Base-by-base conservation (phyloP, 768 basidiomycete genomes). In the Auriscalpium orientale region DNA sequence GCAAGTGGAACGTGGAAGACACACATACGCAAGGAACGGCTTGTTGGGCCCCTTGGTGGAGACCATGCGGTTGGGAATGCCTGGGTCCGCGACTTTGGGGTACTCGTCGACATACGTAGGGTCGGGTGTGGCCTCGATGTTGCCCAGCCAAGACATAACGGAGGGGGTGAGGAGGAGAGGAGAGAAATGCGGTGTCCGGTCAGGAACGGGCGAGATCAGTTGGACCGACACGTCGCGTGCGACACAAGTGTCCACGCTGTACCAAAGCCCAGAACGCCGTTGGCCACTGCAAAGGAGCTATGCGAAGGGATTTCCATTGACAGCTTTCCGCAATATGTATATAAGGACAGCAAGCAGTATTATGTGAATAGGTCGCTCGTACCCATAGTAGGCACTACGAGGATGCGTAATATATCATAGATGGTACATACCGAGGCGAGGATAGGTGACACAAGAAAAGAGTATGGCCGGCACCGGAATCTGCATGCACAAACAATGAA, bases 11-110 rank as follows among this genome's bases (percentile, higher is more conserved):
- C 43, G 10, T 16, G 18, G 49, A 28, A 45, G 35, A 68, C 65
- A 78, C 65, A 78, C 84, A 60, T 74, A 92, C 83, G 82, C 82
- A 33, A 95, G 79, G 71, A 91, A 93, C 9, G 94, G 90, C 57
- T 78, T 76, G 72, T 95, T 97, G 34, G 92, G 90, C 45, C 82
- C 71, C 74, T 95, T 95, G 60, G 80, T 82, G 28, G 86, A 81
- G 40, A 95, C 89, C 76, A 81, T 79, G 62, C 88, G 79, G 56
- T 79, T 76, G 2, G 84, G 80, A 58, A 85, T 80, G 53, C 70
- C 60, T 54, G 87, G 86, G 70, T 89, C 87, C 61, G 73, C 68
- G 4, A 83, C 81, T 70, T 80, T 80, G 49, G 72, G 75, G 54
- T 80, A 74, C 51, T 73, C 69, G 11, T 76, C 65, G 43, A 58